These are phyloP conservation scores for Odonthalia washingtoniensis DNA, from an alignment of 31 red algal species.

Conservation along the genomic window DNA sequence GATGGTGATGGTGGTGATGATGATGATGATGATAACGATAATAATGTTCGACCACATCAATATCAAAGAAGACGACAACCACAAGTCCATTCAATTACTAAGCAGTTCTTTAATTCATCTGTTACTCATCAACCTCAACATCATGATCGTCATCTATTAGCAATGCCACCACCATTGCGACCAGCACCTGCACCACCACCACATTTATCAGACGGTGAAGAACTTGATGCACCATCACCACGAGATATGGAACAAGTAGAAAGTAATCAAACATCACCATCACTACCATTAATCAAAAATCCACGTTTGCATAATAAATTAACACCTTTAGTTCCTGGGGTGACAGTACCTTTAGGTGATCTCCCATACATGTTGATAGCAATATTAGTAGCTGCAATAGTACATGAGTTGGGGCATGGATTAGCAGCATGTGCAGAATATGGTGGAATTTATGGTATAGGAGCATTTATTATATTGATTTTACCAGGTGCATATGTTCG, in stretches of 20 bases:
- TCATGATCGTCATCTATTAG: neutral
- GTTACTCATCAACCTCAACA: neutral
- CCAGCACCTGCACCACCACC: neutral
- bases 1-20: neutral
- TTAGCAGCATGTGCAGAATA: constrained; percentile 70
- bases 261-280: neutral
- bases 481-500: constrained; percentile 90
- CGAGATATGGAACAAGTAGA: neutral
- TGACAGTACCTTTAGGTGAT: constrained; percentile 65
- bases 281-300: neutral
- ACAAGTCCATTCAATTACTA: too few relatives aligned
- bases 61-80: too few relatives aligned
- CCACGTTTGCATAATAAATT: too few relatives aligned
- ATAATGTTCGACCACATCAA: too few relatives aligned
- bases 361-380: constrained; percentile 53
- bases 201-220: too few relatives aligned
- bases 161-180: neutral
- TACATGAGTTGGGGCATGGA: constrained; percentile 88
- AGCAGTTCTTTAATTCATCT: too few relatives aligned
- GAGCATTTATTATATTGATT: constrained; percentile 68
- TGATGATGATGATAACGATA: neutral
- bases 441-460: constrained; percentile 51
- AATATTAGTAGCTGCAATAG: constrained; percentile 51
- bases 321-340: constrained; percentile 64
- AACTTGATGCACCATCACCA: neutral